These are phyloP conservation scores for Phaeosphaeria sp. DNA, from an alignment of 2,329 filamentous ascomycete genomes.

Conservation along the genomic window DNA sequence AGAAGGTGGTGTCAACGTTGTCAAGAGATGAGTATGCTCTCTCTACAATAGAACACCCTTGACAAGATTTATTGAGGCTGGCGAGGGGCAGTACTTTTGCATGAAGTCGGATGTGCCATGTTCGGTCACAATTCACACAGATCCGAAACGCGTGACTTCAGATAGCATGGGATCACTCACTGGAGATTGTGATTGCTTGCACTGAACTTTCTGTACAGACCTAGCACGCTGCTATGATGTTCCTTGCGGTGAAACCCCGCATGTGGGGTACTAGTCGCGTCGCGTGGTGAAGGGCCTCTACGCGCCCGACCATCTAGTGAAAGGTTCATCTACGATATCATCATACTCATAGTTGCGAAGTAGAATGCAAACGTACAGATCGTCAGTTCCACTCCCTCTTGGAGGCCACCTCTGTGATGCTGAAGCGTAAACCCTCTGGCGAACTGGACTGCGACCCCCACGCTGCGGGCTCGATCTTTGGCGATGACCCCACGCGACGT, in stretches of 20 bases:
- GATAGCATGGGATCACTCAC: neutral
- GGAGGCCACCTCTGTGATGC: conserved; percentile 10
- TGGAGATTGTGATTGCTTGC: neutral
- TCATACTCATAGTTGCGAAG: neutral
- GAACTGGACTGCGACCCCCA: conserved; percentile 19
- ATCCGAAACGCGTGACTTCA: neutral
- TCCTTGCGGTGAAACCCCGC: neutral
- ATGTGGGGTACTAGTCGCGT: conserved; percentile 10
- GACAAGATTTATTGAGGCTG: neutral
- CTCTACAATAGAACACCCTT: neutral
- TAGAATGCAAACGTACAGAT: neutral
- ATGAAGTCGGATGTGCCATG: neutral
- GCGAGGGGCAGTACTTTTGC: neutral
- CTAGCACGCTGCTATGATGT: neutral
- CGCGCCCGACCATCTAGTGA: conserved; percentile 9
- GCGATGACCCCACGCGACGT: conserved; percentile 24
- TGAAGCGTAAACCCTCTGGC: conserved; percentile 32
- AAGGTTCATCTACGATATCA: neutral
- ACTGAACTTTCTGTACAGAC: neutral
- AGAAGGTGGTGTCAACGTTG: conserved; percentile 74
- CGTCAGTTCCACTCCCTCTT: neutral
- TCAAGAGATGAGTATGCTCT: conserved; percentile 58
- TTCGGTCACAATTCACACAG: neutral
- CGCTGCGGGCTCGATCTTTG: conserved; percentile 24
- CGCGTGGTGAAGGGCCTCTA: conserved; percentile 17